phyloP scores from a whole-genome alignment of 768 basidiomycete species.

The Epithele typhae region DNA sequence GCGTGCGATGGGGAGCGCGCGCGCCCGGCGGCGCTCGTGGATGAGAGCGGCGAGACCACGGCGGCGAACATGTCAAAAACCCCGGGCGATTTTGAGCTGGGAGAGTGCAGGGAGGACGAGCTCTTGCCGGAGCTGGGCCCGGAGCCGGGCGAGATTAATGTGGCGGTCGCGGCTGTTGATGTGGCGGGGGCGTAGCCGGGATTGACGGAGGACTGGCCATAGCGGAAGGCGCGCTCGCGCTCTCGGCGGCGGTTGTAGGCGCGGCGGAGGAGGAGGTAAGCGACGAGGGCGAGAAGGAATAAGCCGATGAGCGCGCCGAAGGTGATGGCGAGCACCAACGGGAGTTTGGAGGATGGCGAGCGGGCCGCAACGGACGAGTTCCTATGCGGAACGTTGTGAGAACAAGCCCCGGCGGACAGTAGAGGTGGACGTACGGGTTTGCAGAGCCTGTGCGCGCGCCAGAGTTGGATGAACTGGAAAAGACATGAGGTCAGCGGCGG shows the following conservation, averaged over 20 bases:
- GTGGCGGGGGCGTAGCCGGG: background rate
- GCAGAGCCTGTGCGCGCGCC: no score
- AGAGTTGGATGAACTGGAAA: background rate
- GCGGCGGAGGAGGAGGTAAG: slow-evolving; percentile 16
- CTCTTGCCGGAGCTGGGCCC: background rate
- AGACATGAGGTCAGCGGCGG: no score
- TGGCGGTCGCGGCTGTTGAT: background rate
- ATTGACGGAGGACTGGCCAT: slow-evolving; percentile 14
- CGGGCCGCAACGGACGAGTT: background rate
- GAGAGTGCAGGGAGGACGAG: background rate
- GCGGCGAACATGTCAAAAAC: background rate
- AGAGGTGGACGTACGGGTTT: background rate
- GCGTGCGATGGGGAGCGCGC: background rate
- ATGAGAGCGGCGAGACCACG: background rate
- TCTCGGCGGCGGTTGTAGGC: slow-evolving; percentile 12
- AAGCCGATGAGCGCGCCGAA: slow-evolving; percentile 21
- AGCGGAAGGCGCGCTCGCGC: slow-evolving; percentile 19
- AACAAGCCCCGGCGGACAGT: background rate
- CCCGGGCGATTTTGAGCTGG: background rate
- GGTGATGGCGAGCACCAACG: slow-evolving; percentile 14
- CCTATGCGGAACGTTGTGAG: background rate
- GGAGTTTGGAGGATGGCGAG: slow-evolving; percentile 6
- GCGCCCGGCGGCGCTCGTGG: background rate
- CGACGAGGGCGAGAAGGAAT: slow-evolving; percentile 6
- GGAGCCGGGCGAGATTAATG: no score